Evolutionary conservation across 2,329 filamentous ascomycete genomes (phyloP).

Genomic region (Fusarium annulatum): DNA sequence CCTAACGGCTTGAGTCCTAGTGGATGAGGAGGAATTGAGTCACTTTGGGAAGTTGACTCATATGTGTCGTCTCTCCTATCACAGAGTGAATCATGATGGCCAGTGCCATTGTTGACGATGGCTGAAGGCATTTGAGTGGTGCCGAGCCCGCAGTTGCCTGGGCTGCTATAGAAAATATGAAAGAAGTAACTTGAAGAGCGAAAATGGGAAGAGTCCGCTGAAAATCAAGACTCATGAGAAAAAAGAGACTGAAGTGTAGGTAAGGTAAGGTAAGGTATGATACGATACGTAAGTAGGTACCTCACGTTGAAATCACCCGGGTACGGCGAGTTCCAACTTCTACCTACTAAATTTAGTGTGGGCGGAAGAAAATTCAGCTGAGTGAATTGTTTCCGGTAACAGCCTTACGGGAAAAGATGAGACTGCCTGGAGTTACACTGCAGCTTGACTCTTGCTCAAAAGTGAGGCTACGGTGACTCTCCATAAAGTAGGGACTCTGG

Average conservation of each 20-base stretch:
- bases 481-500: not conserved
- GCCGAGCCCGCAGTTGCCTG: not conserved
- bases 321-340: conserved; percentile 11
- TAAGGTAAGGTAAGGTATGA: not conserved
- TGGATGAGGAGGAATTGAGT: conserved; percentile 79
- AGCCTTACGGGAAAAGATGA: conserved; percentile 1
- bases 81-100: conserved; percentile 32
- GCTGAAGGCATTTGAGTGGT: conserved; percentile 37
- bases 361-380: conserved; percentile 35
- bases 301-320: not conserved
- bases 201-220: not conserved
- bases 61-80: conserved; percentile 34
- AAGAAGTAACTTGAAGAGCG: not conserved
- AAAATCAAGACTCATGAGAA: not conserved
- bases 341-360: conserved; percentile 30
- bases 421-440: conserved; percentile 16
- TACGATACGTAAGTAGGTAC: conserved; percentile 4
- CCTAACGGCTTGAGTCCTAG: conserved; percentile 87
- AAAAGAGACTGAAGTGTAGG: conserved; percentile 19
- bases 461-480: not conserved
- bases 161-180: not conserved
- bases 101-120: conserved; percentile 11
- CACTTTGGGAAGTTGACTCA: conserved; percentile 45
- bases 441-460: conserved; percentile 7
- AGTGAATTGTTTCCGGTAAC: conserved; percentile 21